These are phyloP conservation scores for Fusarium chuoi DNA, from an alignment of 2,329 filamentous ascomycete species.

Conservation along the genomic window DNA sequence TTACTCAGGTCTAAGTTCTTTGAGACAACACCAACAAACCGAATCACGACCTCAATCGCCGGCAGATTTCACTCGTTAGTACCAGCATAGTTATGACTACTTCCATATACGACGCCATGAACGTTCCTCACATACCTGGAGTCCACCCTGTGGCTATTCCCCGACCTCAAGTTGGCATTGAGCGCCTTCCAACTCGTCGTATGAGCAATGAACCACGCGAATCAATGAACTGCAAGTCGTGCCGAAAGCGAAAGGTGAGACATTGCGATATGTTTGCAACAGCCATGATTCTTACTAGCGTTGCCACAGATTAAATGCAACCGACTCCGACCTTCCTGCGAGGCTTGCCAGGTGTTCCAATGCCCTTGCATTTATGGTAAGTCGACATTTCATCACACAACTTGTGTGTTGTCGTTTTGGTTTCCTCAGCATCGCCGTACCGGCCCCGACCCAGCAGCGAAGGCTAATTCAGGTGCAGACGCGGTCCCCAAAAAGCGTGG, in stretches of 20 bases:
- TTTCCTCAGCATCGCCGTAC: neutral
- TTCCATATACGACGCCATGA: constrained; percentile 54
- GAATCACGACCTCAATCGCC: neutral
- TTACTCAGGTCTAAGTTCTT: neutral
- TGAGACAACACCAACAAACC: neutral
- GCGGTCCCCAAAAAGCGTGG: constrained; percentile 90
- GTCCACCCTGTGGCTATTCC: constrained; percentile 68
- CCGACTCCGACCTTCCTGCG: constrained; percentile 82
- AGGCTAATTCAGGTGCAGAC: constrained; percentile 61
- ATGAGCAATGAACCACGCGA: constrained; percentile 81
- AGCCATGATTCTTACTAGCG: constrained; percentile 9
- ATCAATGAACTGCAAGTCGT: constrained; percentile 96
- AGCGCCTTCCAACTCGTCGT: constrained; percentile 77
- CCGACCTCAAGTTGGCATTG: constrained; percentile 82
- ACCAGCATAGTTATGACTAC: constrained; percentile 50
- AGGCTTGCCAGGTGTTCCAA: constrained; percentile 90
- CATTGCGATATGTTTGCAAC: constrained; percentile 9
- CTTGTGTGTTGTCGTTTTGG: neutral
- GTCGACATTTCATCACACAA: constrained; percentile 38
- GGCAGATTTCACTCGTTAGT: neutral
- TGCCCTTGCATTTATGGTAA: constrained; percentile 89
- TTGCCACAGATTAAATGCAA: constrained; percentile 86
- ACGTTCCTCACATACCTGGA: constrained; percentile 55
- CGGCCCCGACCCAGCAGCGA: neutral
- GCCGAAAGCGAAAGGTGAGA: constrained; percentile 87